These are phyloP conservation scores for Cryphonectria nitschkei DNA, from an alignment of 2,329 filamentous ascomycete species.

Conservation along the genomic window DNA sequence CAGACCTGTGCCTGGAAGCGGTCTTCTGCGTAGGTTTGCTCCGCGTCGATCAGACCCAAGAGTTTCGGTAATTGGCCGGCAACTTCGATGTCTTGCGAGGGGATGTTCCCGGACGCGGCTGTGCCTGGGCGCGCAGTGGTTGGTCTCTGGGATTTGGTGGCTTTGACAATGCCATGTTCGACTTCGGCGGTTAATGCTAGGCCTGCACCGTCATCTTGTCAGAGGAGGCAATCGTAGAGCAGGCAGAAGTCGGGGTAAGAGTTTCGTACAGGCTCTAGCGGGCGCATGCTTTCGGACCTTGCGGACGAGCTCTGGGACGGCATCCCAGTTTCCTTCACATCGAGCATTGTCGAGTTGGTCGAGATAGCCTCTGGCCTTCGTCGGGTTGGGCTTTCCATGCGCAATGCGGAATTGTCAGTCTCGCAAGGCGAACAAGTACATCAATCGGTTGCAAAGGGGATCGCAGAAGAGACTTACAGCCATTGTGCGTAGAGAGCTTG, in stretches of 20 bases:
- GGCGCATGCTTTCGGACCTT: slow-evolving; percentile 96
- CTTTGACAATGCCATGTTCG: slow-evolving; percentile 67
- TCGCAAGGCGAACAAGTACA: background rate
- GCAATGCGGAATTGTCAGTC: slow-evolving; percentile 3
- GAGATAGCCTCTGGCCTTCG: slow-evolving; percentile 83
- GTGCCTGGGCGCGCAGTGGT: slow-evolving; percentile 41
- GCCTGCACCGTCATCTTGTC: slow-evolving; percentile 50
- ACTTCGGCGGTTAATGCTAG: slow-evolving; percentile 71
- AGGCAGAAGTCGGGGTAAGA: slow-evolving; percentile 19
- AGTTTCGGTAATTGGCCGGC: slow-evolving; percentile 54
- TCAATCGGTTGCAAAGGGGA: background rate
- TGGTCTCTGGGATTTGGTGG: slow-evolving; percentile 47
- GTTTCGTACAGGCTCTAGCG: slow-evolving; percentile 75
- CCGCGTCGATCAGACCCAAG: slow-evolving; percentile 60
- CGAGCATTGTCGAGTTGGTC: slow-evolving; percentile 82
- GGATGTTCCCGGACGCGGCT: slow-evolving; percentile 43
- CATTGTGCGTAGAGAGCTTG: slow-evolving; percentile 12
- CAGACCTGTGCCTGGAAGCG: slow-evolving; percentile 81
- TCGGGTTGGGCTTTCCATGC: slow-evolving; percentile 43
- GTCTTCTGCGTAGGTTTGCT: slow-evolving; percentile 58
- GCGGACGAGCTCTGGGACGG: slow-evolving; percentile 84
- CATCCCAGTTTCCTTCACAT: slow-evolving; percentile 84
- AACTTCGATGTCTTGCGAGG: slow-evolving; percentile 50
- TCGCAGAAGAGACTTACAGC: slow-evolving; percentile 11
- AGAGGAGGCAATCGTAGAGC: slow-evolving; percentile 29